These are phyloP conservation scores for Agrocybe chaxingu DNA, from an alignment of 768 basidiomycete genomes.

Conservation along the genomic window DNA sequence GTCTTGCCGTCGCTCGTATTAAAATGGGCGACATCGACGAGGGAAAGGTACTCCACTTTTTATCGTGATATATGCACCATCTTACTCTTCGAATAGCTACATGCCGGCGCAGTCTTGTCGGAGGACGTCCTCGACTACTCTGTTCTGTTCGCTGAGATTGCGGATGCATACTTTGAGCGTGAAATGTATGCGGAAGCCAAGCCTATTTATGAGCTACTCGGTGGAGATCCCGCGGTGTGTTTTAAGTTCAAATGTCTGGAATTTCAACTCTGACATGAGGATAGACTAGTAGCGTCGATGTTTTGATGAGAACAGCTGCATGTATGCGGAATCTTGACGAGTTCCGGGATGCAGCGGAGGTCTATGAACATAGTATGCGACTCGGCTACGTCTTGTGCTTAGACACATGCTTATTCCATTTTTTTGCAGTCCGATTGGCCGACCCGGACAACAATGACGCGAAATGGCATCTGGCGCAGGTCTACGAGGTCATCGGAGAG, in stretches of 20 bases:
- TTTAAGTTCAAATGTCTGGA: not conserved
- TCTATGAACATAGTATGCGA: constrained; percentile 74
- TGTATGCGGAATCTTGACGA: constrained; percentile 80
- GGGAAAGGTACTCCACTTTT: constrained; percentile 58
- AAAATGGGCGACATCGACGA: constrained; percentile 78
- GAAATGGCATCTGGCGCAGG: constrained; percentile 87
- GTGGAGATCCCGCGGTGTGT: constrained; percentile 69
- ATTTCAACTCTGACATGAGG: not conserved
- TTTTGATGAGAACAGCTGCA: constrained; percentile 74
- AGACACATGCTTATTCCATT: not conserved
- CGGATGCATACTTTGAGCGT: constrained; percentile 77
- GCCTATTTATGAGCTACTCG: constrained; percentile 76
- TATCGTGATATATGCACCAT: not conserved
- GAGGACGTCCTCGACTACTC: constrained; percentile 78
- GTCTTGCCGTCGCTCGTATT: constrained; percentile 79
- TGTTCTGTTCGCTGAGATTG: constrained; percentile 77
- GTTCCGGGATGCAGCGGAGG: constrained; percentile 71
- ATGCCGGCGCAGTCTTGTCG: constrained; percentile 66
- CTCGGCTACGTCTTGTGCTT: not conserved
- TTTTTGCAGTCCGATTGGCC: constrained; percentile 57
- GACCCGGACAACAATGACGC: constrained; percentile 79
- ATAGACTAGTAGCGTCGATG: constrained; percentile 71
- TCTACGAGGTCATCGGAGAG: constrained; percentile 82
- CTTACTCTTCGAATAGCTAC: constrained; percentile 46
- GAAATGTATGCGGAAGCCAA: constrained; percentile 77